Base-by-base conservation (phyloP, 495 filamentous ascomycete genomes). In the Oleoguttula mirabilis region DNA sequence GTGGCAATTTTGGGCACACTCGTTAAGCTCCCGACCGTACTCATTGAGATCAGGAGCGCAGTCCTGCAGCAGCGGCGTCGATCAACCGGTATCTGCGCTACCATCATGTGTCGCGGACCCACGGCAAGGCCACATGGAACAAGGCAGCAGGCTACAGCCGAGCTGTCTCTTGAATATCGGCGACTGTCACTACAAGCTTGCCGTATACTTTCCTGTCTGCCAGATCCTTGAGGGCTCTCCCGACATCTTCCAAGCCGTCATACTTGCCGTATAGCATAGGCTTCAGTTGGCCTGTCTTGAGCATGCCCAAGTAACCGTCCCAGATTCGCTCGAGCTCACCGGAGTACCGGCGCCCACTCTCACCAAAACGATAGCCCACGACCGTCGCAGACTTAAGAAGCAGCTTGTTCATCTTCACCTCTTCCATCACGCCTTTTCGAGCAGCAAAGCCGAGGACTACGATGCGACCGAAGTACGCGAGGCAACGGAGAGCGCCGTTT, bases 341-440 rank as follows among this genome's bases (percentile, higher is more conserved):
- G 6, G 60, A 54, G 34, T 50, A 41, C 21, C 57, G 40, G 21
- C 65, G 42, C 10, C 55, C 57, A 17, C 56, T 56, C 44, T 63
- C 60, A 3, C 60, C 60, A 45, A 59, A 62, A 32, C 60, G 41
- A 51, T 68, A 63, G 14, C 60, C 60, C 19, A 56, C 30, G 12
- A 63, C 52, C 10, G 47, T 49, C 1, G 37, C 45, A 0, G 36
- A 38, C 41, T 63, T 63, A 10, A 63, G 41, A 36, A 63, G 39
- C 2, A 63, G 41, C 32, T 56, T 54, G 36, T 63, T 63, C 36
- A 55, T 50, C 43, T 48, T 44, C 1, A 63, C 47, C 19, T 55
- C 35, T 43, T 63, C 60, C 43, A 63, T 57, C 1, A 56, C 34
- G 1, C 64, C 64, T 28, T 59, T 58, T 38, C 58, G 43, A 10